A percentile compares a stretch with the other conserved stretches of the same genome.
Evolutionary conservation across 2,329 filamentous ascomycete genomes (phyloP).

Genomic region (Phialophora macrospora): DNA sequence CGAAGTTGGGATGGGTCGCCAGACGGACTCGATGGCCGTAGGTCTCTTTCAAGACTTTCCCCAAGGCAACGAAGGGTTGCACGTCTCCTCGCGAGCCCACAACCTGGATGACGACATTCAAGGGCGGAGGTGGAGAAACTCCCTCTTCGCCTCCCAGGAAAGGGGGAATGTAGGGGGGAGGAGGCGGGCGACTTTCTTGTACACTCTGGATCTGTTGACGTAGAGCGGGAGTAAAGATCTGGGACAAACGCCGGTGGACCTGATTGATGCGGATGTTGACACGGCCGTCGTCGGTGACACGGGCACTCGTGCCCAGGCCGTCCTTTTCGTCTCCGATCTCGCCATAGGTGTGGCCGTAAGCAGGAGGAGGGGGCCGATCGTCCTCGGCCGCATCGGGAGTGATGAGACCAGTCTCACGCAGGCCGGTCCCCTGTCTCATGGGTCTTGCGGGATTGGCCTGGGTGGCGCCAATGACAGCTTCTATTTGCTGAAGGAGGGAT

Average conservation of each 20-base stretch:
- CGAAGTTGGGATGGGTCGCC: conserved; percentile 72
- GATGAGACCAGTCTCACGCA: conserved; percentile 40
- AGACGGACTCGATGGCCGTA: conserved; percentile 74
- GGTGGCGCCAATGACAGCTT: conserved; percentile 39
- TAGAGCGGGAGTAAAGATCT: conserved; percentile 68
- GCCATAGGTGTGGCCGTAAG: conserved; percentile 55
- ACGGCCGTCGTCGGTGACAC: conserved; percentile 73
- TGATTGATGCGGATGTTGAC: conserved; percentile 79
- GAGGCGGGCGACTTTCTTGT: conserved; percentile 27
- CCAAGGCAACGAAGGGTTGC: conserved; percentile 74
- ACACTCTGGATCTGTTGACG: conserved; percentile 53
- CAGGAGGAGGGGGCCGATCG: conserved; percentile 34
- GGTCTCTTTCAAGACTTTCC: conserved; percentile 64
- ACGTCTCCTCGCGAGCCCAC: conserved; percentile 76
- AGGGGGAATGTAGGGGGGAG: conserved; percentile 60
- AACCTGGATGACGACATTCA: conserved; percentile 75
- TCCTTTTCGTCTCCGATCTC: conserved; percentile 65
- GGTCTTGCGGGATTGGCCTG: conserved; percentile 39
- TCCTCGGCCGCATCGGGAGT: conserved; percentile 21
- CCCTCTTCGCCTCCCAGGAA: conserved; percentile 66
- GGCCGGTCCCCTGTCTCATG: conserved; percentile 37
- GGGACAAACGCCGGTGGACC: conserved; percentile 66
- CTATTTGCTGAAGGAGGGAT: conserved; percentile 43
- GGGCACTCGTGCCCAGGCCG: conserved; percentile 65
- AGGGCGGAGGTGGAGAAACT: conserved; percentile 18